phyloP scores from a whole-genome alignment of 768 basidiomycete species.

The Trametes villosa region DNA sequence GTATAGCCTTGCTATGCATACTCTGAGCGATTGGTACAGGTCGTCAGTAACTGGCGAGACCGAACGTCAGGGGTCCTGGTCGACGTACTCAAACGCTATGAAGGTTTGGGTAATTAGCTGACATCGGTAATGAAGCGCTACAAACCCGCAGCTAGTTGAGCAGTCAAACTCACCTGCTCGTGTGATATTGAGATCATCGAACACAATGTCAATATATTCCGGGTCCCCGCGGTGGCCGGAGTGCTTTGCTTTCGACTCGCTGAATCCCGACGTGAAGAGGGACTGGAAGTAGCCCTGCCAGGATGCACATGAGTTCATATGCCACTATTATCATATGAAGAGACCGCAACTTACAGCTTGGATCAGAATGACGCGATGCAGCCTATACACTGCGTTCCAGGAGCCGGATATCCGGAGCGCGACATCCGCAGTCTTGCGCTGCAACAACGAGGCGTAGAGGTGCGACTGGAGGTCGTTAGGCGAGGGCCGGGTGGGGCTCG shows the following conservation, averaged over 20 bases:
- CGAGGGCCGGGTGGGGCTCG: constrained; percentile 45
- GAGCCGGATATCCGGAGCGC: constrained; percentile 67
- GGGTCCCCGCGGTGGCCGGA: constrained; percentile 32
- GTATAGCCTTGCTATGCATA: constrained; percentile 87
- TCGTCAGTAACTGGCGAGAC: constrained; percentile 5
- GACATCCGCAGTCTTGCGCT: constrained; percentile 78
- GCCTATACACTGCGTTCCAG: constrained; percentile 74
- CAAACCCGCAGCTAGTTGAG: background rate
- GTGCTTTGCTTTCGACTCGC: constrained; percentile 52
- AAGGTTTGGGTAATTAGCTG: background rate
- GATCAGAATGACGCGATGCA: constrained; percentile 87
- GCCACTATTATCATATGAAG: background rate
- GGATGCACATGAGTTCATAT: constrained; percentile 5
- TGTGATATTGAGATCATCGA: constrained; percentile 89
- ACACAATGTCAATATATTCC: constrained; percentile 68
- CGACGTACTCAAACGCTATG: constrained; percentile 85
- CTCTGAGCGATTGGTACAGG: constrained; percentile 44
- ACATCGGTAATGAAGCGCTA: too few relatives aligned
- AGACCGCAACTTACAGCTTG: constrained; percentile 65
- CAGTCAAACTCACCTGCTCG: constrained; percentile 64
- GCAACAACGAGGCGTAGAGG: constrained; percentile 74
- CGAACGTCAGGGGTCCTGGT: background rate
- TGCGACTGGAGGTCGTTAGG: constrained; percentile 70
- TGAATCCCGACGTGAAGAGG: constrained; percentile 81
- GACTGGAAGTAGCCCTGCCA: constrained; percentile 83